These are phyloP conservation scores for Halenospora varia DNA, from an alignment of 495 filamentous ascomycete species.

Conservation along the genomic window DNA sequence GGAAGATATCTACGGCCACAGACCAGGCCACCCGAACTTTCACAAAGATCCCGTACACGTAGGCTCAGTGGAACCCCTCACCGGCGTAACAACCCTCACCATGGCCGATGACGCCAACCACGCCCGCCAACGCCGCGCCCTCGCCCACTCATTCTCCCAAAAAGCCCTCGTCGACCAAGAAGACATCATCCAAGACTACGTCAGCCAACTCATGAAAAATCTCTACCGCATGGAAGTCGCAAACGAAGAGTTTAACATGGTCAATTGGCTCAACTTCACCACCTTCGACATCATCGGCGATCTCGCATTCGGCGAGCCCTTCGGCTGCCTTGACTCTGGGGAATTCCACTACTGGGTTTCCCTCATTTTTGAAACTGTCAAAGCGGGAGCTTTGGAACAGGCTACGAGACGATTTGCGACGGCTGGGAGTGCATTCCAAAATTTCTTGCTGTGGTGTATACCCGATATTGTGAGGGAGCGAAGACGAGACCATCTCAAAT, in stretches of 20 bases:
- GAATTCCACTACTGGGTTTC: slow-evolving; percentile 43
- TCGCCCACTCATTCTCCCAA: slow-evolving; percentile 48
- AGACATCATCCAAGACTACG: slow-evolving; percentile 10
- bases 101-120: slow-evolving; percentile 40
- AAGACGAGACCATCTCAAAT: slow-evolving; percentile 7
- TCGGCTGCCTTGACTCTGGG: slow-evolving; percentile 42
- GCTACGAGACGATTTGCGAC: not conserved
- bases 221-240: not conserved
- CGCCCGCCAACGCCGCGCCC: slow-evolving; percentile 38
- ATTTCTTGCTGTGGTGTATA: slow-evolving; percentile 1
- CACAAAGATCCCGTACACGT: slow-evolving; percentile 10
- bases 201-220: not conserved
- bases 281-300: slow-evolving; percentile 61
- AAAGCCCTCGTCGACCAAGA: slow-evolving; percentile 46
- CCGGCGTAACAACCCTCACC: slow-evolving; percentile 3
- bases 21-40: slow-evolving; percentile 3
- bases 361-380: slow-evolving; percentile 29
- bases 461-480: not conserved
- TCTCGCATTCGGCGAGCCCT: slow-evolving; percentile 48
- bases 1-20: slow-evolving; percentile 15
- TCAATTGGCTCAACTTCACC: slow-evolving; percentile 44
- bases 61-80: not conserved
- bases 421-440: not conserved
- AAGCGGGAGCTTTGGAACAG: slow-evolving; percentile 18
- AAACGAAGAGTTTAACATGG: slow-evolving; percentile 32